phyloP scores from a whole-genome alignment of 2,329 filamentous ascomycete genomes.

The Claviceps pazoutovae region DNA sequence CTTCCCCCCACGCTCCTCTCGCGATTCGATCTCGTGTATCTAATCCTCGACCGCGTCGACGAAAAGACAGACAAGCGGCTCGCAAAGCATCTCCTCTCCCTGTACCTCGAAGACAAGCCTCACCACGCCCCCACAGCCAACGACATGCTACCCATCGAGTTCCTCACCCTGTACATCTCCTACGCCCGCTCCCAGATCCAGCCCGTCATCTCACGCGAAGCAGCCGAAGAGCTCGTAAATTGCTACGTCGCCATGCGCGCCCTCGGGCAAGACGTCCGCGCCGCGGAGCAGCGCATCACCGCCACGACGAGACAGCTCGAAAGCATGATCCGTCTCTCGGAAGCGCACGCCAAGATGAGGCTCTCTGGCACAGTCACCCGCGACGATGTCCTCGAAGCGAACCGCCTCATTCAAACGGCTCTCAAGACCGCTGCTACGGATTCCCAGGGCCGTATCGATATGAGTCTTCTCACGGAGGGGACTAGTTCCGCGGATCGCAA shows the following conservation, averaged over 20 bases:
- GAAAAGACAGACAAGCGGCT: slow-evolving; percentile 79
- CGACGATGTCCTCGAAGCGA: slow-evolving; percentile 77
- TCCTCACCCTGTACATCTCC: slow-evolving; percentile 92
- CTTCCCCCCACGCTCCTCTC: slow-evolving; percentile 88
- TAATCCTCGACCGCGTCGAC: slow-evolving; percentile 87
- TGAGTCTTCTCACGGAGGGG: slow-evolving; percentile 91
- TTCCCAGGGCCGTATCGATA: slow-evolving; percentile 82
- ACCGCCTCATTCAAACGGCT: slow-evolving; percentile 82
- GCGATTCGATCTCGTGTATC: slow-evolving; percentile 91
- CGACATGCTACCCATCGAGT: slow-evolving; percentile 85
- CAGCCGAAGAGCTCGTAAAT: slow-evolving; percentile 69
- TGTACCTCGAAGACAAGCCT: slow-evolving; percentile 92
- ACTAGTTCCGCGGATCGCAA: slow-evolving; percentile 77
- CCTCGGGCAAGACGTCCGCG: slow-evolving; percentile 73
- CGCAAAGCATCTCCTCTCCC: slow-evolving; percentile 82
- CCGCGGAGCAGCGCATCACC: slow-evolving; percentile 89
- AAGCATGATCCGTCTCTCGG: slow-evolving; percentile 92
- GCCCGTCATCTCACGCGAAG: slow-evolving; percentile 64
- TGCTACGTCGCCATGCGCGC: slow-evolving; percentile 92
- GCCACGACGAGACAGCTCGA: slow-evolving; percentile 94
- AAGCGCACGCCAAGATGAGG: slow-evolving; percentile 97
- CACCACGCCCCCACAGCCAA: slow-evolving; percentile 61
- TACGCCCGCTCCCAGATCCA: slow-evolving; percentile 82
- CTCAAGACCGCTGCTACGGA: slow-evolving; percentile 98
- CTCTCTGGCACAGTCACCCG: slow-evolving; percentile 62